Evolutionary conservation across 495 filamentous ascomycete species (phyloP).

Genomic region (Acidomyces sp.): DNA sequence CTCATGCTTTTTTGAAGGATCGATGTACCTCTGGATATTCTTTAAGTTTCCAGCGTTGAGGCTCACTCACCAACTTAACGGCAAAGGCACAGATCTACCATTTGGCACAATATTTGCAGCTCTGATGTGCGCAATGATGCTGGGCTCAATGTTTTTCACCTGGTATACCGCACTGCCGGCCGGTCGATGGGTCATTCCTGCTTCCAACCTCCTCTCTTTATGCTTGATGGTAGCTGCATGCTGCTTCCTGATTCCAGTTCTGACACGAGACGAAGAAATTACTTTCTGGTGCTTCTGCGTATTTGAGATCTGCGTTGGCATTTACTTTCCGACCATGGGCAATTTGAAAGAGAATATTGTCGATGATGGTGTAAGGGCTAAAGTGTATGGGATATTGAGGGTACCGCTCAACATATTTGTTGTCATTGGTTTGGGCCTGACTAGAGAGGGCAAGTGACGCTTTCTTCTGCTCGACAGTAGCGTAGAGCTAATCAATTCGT

Average conservation of each 20-base stretch:
- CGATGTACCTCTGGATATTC: slow-evolving; percentile 49
- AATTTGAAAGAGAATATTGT: slow-evolving; percentile 38
- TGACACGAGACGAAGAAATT: background rate
- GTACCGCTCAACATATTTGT: slow-evolving; percentile 44
- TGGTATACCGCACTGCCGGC: no score
- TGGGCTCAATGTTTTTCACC: slow-evolving; percentile 28
- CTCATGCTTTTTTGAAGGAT: slow-evolving; percentile 43
- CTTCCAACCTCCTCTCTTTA: no score
- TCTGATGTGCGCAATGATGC: slow-evolving; percentile 45
- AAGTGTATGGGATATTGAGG: slow-evolving; percentile 40
- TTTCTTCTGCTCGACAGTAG: no score
- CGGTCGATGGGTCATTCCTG: no score
- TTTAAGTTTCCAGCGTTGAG: slow-evolving; percentile 41
- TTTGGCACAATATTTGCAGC: slow-evolving; percentile 45
- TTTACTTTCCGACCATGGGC: slow-evolving; percentile 42
- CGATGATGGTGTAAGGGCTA: slow-evolving; percentile 36
- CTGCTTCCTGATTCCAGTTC: slow-evolving; percentile 1
- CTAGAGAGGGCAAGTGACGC: slow-evolving; percentile 31
- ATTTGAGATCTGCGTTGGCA: slow-evolving; percentile 40
- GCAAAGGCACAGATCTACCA: slow-evolving; percentile 28
- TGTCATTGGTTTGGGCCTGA: slow-evolving; percentile 34
- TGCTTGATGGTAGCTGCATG: background rate
- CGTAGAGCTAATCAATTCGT: no score
- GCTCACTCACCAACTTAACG: slow-evolving; percentile 24
- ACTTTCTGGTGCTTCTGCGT: slow-evolving; percentile 40